Evolutionary conservation across 1,284 basidiomycete genomes (phyloP).

Genomic region (Agaricales sp.): DNA sequence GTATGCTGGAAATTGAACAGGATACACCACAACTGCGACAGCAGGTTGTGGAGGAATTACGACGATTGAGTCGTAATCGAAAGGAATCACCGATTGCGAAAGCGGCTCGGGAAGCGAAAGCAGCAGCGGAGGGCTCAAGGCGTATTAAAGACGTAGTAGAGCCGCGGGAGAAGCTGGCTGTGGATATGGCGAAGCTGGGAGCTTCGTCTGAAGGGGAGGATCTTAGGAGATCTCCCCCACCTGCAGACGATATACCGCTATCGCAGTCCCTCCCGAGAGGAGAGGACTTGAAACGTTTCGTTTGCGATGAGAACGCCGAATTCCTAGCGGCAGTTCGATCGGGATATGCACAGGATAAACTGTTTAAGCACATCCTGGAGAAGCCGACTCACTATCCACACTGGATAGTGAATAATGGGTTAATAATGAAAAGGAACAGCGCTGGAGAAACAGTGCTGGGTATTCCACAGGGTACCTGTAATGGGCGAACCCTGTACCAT

Average conservation of each 20-base stretch:
- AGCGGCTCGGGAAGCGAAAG: too few species aligned
- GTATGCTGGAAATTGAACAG: slow-evolving; percentile 10
- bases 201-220: too few species aligned
- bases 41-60: background rate
- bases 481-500: slow-evolving; percentile 9
- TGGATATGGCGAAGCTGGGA: too few species aligned
- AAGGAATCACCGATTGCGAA: background rate
- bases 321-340: slow-evolving; percentile 1
- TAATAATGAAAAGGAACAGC: slow-evolving; percentile 10
- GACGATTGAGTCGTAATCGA: background rate
- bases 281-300: too few species aligned
- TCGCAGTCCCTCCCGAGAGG: too few species aligned
- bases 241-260: too few species aligned
- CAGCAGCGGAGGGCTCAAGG: too few species aligned
- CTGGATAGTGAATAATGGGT: slow-evolving; percentile 1
- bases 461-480: slow-evolving; percentile 10
- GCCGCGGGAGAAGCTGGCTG: too few species aligned
- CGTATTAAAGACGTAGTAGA: too few species aligned
- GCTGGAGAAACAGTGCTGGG: slow-evolving; percentile 12
- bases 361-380: slow-evolving; percentile 7
- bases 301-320: too few species aligned
- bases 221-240: too few species aligned
- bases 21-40: too few species aligned
- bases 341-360: slow-evolving; percentile 5
- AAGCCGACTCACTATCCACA: slow-evolving; percentile 4